Evolutionary conservation across 495 filamentous ascomycete species (phyloP).

Genomic region (Penicillium lividum): DNA sequence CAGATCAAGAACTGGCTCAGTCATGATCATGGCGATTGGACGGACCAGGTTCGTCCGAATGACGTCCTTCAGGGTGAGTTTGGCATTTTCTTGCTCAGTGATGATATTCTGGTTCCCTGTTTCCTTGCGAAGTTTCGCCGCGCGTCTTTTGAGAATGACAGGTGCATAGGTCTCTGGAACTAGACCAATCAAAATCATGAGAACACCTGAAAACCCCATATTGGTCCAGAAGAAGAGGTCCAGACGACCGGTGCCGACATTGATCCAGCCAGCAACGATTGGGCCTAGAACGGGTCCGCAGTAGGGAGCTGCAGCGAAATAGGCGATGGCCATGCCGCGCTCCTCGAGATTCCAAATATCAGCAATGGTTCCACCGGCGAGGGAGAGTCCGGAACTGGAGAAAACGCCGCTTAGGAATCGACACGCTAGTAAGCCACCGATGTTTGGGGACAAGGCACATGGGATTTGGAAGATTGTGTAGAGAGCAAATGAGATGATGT

Average conservation of each 20-base stretch:
- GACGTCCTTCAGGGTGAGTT: constrained; percentile 36
- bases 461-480: constrained; percentile 62
- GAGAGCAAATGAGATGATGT: constrained; percentile 51
- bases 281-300: constrained; percentile 60
- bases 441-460: constrained; percentile 56
- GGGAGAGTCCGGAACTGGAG: constrained; percentile 59
- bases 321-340: constrained; percentile 59
- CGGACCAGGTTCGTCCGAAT: constrained; percentile 49
- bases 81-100: constrained; percentile 46
- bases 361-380: constrained; percentile 61
- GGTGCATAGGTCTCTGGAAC: constrained; percentile 66
- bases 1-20: constrained; percentile 57
- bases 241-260: constrained; percentile 51
- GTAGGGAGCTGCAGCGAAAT: constrained; percentile 56
- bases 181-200: constrained; percentile 49
- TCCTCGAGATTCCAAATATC: constrained; percentile 63
- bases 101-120: constrained; percentile 59
- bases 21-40: constrained; percentile 37
- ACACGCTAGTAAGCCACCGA: constrained; percentile 54
- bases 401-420: constrained; percentile 62
- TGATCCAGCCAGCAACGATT: constrained; percentile 59
- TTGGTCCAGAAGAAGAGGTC: constrained; percentile 55
- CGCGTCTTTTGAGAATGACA: constrained; percentile 59
- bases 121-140: constrained; percentile 52
- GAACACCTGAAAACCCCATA: constrained; percentile 42